Percentiles rank a stretch among this genome's conserved stretches.
Conservation (phyloP, 176 grass and related monocot species). For the Oryza punctata region DNA sequence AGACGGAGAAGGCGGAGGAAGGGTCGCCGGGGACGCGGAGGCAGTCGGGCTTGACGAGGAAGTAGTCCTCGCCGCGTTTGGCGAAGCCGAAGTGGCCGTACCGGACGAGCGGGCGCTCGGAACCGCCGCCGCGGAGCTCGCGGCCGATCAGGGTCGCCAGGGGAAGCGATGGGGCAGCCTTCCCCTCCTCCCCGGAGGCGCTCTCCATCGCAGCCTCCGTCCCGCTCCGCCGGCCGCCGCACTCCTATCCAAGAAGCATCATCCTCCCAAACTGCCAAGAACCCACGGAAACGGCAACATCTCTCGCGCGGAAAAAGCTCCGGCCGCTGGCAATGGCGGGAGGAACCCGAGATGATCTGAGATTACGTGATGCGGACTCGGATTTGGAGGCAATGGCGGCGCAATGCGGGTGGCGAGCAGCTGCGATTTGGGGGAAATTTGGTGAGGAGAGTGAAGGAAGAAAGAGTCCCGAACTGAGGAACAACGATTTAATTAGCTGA, state of each 20-base stretch:
- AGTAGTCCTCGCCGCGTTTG: constrained; percentile 94
- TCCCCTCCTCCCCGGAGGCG: constrained; percentile 43
- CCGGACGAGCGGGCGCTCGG: constrained; percentile 70
- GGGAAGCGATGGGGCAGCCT: constrained; percentile 41
- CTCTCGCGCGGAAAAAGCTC: constrained; percentile 32
- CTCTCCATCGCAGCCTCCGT: constrained; percentile 35
- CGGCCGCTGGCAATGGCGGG: not conserved
- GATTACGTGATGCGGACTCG: not conserved
- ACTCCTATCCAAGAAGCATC: constrained; percentile 27
- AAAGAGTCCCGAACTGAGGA: constrained; percentile 17
- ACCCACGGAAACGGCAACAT: constrained; percentile 31
- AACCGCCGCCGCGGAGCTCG: constrained; percentile 73
- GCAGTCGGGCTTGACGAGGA: constrained; percentile 89
- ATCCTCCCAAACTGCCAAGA: constrained; percentile 16
- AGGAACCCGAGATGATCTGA: constrained; percentile 19
- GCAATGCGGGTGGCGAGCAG: constrained; percentile 32
- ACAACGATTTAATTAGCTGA: constrained; percentile 31
- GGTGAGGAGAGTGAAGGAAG: constrained; percentile 14
- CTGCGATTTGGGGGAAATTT: constrained; percentile 48
- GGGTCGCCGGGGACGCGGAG: constrained; percentile 69
- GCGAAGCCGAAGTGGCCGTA: constrained; percentile 84
- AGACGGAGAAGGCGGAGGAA: constrained; percentile 84
- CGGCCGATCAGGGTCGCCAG: constrained; percentile 79
- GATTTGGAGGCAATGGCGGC: constrained; percentile 22
- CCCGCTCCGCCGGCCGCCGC: not conserved